Evolutionary conservation across 495 filamentous ascomycete genomes (phyloP), one percentile per base, ranked within the genome.

Genomic region (Cetradonia linearis): DNA sequence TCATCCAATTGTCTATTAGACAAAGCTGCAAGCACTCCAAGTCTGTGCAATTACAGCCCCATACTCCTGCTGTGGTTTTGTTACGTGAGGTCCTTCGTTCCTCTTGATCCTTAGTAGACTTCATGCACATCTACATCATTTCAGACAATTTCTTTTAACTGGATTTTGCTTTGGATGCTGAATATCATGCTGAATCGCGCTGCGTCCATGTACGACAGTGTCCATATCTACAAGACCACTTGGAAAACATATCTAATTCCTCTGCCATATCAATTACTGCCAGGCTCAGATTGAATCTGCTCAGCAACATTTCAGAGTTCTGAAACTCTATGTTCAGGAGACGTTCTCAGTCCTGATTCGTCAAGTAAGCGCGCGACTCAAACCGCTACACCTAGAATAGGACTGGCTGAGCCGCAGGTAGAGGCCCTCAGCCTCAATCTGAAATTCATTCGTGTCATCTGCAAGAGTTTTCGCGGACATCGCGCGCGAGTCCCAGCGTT

Each of bases 281-380:
- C 42, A 23, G 42, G 13, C 20, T 10, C 20, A 54, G 27, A 10
- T 11, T 23, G 4, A 16, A 20, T 10, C 31, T 36, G 11, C 30
- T 8, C 16, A 6, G 16, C 30, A 10, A 54, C 3, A 4, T 54
- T 54, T 20, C 50, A 54, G 50, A 3, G 9, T 23, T 36, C 16
- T 54, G 30, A 54, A 20, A 36, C 28, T 54, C 18, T 20, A 54
- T 11, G 1, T 34, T 36, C 5, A 10, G 20, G 18, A 46, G 42
- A 46, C 16, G 13, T 16, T n/a, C 42, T n/a, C 0, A 2, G 1
- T 11, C 11, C 11, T 54, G 31, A 54, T 54, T 54, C 28, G 50
- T 54, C 50, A 9, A 31, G 49, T 53, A 34, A 54, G 30, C 50
- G 50, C 50, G 50, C 50, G 50, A 54, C 9, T 34, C 28, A 30